Evolutionary conservation across 306 rosid species (phyloP).

Genomic region (Castanea crenata): DNA sequence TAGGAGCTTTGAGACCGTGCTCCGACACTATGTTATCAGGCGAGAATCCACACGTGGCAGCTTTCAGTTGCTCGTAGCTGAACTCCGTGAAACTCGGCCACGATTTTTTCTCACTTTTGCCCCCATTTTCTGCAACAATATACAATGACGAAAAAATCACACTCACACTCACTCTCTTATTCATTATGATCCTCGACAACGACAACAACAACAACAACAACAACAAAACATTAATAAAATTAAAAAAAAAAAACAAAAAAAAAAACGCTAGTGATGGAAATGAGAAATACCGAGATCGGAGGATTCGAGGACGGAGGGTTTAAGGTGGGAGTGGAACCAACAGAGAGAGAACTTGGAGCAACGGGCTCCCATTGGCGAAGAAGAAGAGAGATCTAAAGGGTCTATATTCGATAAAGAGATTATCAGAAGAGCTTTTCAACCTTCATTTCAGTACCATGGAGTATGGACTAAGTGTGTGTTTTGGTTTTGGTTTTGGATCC

Average conservation of each 20-base stretch:
- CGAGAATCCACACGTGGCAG: slow-evolving; percentile 65
- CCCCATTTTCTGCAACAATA: slow-evolving; percentile 68
- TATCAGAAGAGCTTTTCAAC: no score
- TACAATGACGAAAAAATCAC: no score
- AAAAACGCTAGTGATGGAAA: background rate
- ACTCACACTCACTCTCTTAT: background rate
- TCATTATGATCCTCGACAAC: background rate
- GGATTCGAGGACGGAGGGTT: slow-evolving; percentile 74
- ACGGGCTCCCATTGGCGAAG: slow-evolving; percentile 71
- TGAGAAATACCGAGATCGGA: slow-evolving; percentile 61
- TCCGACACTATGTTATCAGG: slow-evolving; percentile 85
- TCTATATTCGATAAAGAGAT: no score
- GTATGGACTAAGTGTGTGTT: background rate
- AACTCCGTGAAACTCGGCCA: slow-evolving; percentile 74
- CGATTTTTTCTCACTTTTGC: slow-evolving; percentile 42
- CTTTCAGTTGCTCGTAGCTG: slow-evolving; percentile 67
- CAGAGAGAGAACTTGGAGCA: slow-evolving; percentile 90
- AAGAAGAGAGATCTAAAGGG: slow-evolving; percentile 3
- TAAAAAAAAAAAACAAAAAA: background rate
- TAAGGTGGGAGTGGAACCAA: slow-evolving; percentile 81
- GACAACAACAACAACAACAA: no score
- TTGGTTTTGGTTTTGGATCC: background rate
- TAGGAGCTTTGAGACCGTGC: slow-evolving; percentile 95
- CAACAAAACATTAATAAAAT: background rate
- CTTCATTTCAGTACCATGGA: no score